Conservation (phyloP, 768 basidiomycete species). For the Astraeus odoratus region DNA sequence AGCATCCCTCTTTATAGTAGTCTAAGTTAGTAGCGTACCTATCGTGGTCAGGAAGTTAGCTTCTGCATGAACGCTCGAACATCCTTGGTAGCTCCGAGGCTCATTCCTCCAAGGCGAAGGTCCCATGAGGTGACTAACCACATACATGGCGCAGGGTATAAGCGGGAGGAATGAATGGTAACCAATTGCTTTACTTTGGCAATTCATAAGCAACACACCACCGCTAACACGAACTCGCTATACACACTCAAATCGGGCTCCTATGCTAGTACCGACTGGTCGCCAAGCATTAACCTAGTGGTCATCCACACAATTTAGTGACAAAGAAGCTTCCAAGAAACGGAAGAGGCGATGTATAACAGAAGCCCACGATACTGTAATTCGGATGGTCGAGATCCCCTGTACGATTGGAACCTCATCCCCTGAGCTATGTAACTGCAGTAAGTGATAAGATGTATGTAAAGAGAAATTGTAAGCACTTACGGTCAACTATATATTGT, state of each 20-base stretch:
- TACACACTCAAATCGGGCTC: conserved; percentile 9
- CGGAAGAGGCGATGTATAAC: conserved; percentile 5
- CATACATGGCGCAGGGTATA: neutral
- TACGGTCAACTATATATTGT: conserved; percentile 19
- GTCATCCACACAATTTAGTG: too few relatives aligned
- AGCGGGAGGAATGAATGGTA: too few relatives aligned
- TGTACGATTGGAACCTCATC: conserved; percentile 25
- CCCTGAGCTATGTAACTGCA: conserved; percentile 6
- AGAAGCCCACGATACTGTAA: conserved; percentile 11
- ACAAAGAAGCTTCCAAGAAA: conserved; percentile 18
- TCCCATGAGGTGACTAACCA: neutral
- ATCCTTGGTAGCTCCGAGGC: neutral
- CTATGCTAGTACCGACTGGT: conserved; percentile 4
- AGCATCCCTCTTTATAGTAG: conserved; percentile 39
- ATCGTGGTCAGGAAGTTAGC: conserved; percentile 41
- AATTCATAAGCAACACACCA: too few relatives aligned
- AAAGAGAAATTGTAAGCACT: conserved; percentile 5
- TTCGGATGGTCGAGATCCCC: conserved; percentile 18
- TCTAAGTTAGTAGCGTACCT: conserved; percentile 42
- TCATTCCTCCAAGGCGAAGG: neutral
- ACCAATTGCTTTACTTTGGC: too few relatives aligned
- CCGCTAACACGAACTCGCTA: neutral
- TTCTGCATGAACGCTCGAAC: conserved; percentile 12
- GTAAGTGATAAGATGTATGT: neutral
- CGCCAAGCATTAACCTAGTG: conserved; percentile 2